Evolutionary conservation across 805 yeast genomes (phyloP).

Genomic region (Metschnikowia noctiluminum): DNA sequence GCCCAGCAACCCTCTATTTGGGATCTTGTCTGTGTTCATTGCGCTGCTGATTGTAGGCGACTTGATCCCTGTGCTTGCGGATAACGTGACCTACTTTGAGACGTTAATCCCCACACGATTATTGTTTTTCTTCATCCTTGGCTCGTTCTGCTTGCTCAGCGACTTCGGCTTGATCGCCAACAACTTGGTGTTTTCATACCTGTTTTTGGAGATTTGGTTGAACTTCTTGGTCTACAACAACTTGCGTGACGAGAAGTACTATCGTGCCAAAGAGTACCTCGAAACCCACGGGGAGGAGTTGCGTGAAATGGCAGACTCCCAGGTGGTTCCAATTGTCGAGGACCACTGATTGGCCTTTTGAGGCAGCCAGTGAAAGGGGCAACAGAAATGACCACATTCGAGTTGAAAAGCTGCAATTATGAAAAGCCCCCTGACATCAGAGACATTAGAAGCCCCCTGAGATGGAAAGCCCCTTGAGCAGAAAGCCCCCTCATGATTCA

Average conservation of each 20-base stretch:
- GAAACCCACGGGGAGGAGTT: constrained; percentile 39
- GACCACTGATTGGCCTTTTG: constrained; percentile 4
- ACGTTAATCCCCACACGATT: constrained; percentile 59
- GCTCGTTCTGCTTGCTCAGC: constrained; percentile 47
- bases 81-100: constrained; percentile 51
- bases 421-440: too few species aligned
- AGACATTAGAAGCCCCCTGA: too few species aligned
- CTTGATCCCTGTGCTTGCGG: constrained; percentile 46
- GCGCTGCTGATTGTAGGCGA: constrained; percentile 48
- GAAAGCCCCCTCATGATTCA: neutral
- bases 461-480: too few species aligned
- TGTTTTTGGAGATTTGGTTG: constrained; percentile 68
- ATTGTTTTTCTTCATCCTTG: constrained; percentile 45
- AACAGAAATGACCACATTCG: neutral
- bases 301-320: constrained; percentile 26
- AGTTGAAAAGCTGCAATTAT: neutral
- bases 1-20: constrained; percentile 44
- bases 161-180: constrained; percentile 51
- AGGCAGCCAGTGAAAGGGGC: neutral
- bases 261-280: constrained; percentile 41
- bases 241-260: constrained; percentile 60
- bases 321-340: constrained; percentile 30
- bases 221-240: constrained; percentile 60
- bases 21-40: constrained; percentile 47
- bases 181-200: constrained; percentile 55